These are phyloP conservation scores for Caloboletus firmus DNA, from an alignment of 1,284 basidiomycete genomes.

Conservation along the genomic window DNA sequence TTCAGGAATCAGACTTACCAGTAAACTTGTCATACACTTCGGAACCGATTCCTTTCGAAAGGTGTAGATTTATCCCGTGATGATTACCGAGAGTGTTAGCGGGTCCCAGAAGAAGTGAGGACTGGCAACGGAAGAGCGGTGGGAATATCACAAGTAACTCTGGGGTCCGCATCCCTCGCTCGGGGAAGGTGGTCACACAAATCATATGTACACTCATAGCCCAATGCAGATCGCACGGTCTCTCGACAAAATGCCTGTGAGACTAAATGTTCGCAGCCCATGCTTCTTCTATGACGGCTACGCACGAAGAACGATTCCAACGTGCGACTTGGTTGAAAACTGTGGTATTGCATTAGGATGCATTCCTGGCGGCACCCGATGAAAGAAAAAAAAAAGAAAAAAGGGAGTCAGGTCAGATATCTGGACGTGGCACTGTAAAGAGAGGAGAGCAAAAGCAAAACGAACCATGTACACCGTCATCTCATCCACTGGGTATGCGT, in stretches of 20 bases:
- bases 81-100: slow-evolving; percentile 57
- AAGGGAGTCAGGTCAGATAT: neutral
- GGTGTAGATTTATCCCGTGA: too few relatives aligned
- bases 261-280: too few relatives aligned
- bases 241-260: too few relatives aligned
- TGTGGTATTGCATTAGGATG: slow-evolving; percentile 55
- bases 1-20: slow-evolving; percentile 47
- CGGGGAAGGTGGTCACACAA: slow-evolving; percentile 14
- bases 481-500: slow-evolving; percentile 53
- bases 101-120: slow-evolving; percentile 34
- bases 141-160: slow-evolving; percentile 18
- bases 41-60: slow-evolving; percentile 49
- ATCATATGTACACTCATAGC: slow-evolving; percentile 14
- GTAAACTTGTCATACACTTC: slow-evolving; percentile 82
- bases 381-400: too few relatives aligned
- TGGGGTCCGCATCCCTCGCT: slow-evolving; percentile 13
- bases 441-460: slow-evolving; percentile 35
- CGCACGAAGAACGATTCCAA: slow-evolving; percentile 40
- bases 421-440: neutral
- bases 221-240: too few relatives aligned
- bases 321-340: slow-evolving; percentile 42
- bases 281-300: too few relatives aligned
- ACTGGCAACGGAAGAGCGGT: slow-evolving; percentile 41
- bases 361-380: slow-evolving; percentile 53
- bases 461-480: slow-evolving; percentile 62